Base-by-base conservation (phyloP, 345 rosid species). In the Salix dunnii region DNA sequence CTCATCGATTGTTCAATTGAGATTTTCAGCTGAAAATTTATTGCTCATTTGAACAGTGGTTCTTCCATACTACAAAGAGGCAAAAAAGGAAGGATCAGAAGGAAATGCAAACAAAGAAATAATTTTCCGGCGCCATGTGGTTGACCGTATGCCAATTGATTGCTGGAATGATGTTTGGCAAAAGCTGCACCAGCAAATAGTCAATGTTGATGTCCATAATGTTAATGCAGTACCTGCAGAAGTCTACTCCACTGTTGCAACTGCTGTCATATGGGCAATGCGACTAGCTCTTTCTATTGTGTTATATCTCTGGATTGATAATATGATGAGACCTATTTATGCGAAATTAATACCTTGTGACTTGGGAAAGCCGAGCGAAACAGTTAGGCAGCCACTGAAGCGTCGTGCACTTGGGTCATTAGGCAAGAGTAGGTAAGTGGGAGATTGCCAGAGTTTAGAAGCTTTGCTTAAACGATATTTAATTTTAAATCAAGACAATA, bases 151-250 rank as follows among this genome's bases (percentile, higher is more conserved):
- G 98, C 98, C 98, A 14, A 88, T 94, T 80, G 97, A 94, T 87
- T 85, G 94, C 81, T 92, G 98, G 97, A 92, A 91, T 84, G 97
- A 91, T 82, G 95, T 94, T 62, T 92, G 98, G 98, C 60, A 86
- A 73, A 94, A 94, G 87, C 81, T 94, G 87, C 98, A 94, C 82
- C 91, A 91, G 68, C 98, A 94, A 76, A 86, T 92, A 74, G 93
- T 89, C 67, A 91, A 91, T 81, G 90, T 94, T 36, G 97, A 94
- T 81, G 94, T 94, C 58, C 65, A 85, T 69, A 90, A 94, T 81
- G 97, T 88, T n/a, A 82, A 91, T 79, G 78, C 92, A 2, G 95
- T 91, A 68, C 91, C 86, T 74, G 91, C 95, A 73, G 97, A 92
- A 83, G 88, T 91, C 55, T 94, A 92, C 80, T 84, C 97, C 53